These are phyloP conservation scores for Psophocarpus tetragonolobus DNA, from an alignment of 306 rosid species.

Conservation along the genomic window DNA sequence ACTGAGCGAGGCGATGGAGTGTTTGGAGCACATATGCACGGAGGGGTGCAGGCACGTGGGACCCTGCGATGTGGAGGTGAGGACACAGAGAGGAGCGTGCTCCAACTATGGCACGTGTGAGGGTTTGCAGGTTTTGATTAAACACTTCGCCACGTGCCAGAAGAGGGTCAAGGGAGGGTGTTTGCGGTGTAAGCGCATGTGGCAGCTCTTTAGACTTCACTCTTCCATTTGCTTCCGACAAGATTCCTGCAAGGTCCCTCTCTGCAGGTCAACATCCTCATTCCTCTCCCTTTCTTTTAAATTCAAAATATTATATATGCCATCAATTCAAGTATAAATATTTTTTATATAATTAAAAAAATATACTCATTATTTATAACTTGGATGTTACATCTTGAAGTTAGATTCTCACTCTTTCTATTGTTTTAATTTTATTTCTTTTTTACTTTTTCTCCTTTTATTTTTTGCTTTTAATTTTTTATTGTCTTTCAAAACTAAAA, in stretches of 20 bases:
- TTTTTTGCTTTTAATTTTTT: not conserved
- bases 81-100: slow-evolving; percentile 51
- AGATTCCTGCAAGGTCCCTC: slow-evolving; percentile 84
- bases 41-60: slow-evolving; percentile 81
- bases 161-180: slow-evolving; percentile 57
- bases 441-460: too few relatives aligned
- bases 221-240: slow-evolving; percentile 61
- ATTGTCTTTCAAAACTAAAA: too few relatives aligned
- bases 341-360: too few relatives aligned
- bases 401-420: too few relatives aligned
- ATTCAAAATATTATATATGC: too few relatives aligned
- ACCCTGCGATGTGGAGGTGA: slow-evolving; percentile 52
- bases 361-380: too few relatives aligned
- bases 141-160: slow-evolving; percentile 63
- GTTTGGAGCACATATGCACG: slow-evolving; percentile 81
- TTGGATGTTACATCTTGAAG: too few relatives aligned
- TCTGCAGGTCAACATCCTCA: slow-evolving; percentile 60
- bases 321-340: too few relatives aligned
- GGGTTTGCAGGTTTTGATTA: slow-evolving; percentile 61
- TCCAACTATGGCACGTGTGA: slow-evolving; percentile 63
- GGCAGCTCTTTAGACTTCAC: slow-evolving; percentile 83
- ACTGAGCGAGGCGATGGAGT: slow-evolving; percentile 88
- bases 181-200: slow-evolving; percentile 75
- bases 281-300: not conserved
- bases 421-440: too few relatives aligned